A percentile compares a stretch with the other conserved stretches of the same genome.
phyloP scores from a whole-genome alignment of 2,329 filamentous ascomycete genomes.

The Fusarium cicatricum region DNA sequence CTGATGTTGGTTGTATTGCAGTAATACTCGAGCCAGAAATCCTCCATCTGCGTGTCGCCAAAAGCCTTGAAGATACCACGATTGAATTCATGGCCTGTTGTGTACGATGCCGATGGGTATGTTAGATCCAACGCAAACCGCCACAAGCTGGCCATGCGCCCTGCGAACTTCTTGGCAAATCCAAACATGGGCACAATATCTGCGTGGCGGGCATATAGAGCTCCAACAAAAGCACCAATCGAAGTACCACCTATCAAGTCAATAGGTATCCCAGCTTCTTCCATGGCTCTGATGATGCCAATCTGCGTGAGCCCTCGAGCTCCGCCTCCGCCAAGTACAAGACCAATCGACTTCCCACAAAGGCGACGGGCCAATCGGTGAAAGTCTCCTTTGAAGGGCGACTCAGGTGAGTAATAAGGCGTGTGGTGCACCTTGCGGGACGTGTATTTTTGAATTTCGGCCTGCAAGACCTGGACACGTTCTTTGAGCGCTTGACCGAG shows the following conservation, averaged over 20 bases:
- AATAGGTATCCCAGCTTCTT: slow-evolving; percentile 95
- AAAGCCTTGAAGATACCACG: slow-evolving; percentile 99
- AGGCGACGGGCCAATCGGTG: slow-evolving; percentile 89
- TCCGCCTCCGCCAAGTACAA: slow-evolving; percentile 93
- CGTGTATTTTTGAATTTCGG: slow-evolving; percentile 98
- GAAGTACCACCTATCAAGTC: slow-evolving; percentile 96
- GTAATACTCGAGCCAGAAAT: slow-evolving; percentile 99
- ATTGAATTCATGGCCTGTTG: slow-evolving; percentile 98
- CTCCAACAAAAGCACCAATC: slow-evolving; percentile 95
- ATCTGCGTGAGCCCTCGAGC: slow-evolving; percentile 92
- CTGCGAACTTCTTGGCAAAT: slow-evolving; percentile 94
- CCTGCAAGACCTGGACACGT: slow-evolving; percentile 91
- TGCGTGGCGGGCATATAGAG: slow-evolving; percentile 92
- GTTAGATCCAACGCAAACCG: slow-evolving; percentile 96
- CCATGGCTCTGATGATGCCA: slow-evolving; percentile 91
- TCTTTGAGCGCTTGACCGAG: slow-evolving; percentile 90
- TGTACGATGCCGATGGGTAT: slow-evolving; percentile 96
- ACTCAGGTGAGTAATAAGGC: slow-evolving; percentile 88
- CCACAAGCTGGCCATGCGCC: slow-evolving; percentile 99
- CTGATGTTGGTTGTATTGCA: slow-evolving; percentile 99
- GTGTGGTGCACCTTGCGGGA: slow-evolving; percentile 89
- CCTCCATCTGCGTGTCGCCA: slow-evolving; percentile 95
- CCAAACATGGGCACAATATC: slow-evolving; percentile 98
- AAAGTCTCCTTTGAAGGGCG: slow-evolving; percentile 95
- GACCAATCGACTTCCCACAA: slow-evolving; percentile 91